Evolutionary conservation across 1,284 basidiomycete genomes (phyloP).

Genomic region (Fomitopsis pinicola): DNA sequence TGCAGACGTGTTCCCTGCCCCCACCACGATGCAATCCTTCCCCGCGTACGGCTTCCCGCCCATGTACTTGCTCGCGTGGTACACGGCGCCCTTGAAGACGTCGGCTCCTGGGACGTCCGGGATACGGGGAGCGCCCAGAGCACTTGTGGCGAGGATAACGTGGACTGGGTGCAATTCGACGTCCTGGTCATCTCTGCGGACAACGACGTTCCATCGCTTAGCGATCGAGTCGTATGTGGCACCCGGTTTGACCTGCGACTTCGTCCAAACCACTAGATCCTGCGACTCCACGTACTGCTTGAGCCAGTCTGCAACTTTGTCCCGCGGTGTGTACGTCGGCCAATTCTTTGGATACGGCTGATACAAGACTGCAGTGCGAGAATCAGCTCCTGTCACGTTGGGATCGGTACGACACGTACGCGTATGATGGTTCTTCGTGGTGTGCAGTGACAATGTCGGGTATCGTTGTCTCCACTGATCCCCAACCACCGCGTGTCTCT

Average conservation of each 20-base stretch:
- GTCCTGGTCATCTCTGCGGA: slow-evolving; percentile 35
- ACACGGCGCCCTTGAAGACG: slow-evolving; percentile 35
- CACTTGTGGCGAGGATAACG: slow-evolving; percentile 57
- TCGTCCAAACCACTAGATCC: slow-evolving; percentile 64
- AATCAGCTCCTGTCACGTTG: neutral
- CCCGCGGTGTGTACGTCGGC: slow-evolving; percentile 24
- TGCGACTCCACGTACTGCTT: slow-evolving; percentile 58
- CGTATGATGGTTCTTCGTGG: slow-evolving; percentile 31
- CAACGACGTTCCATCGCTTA: slow-evolving; percentile 46
- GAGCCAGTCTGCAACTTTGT: slow-evolving; percentile 57
- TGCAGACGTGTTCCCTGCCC: slow-evolving; percentile 43
- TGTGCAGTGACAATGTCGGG: slow-evolving; percentile 46
- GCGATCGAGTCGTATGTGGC: slow-evolving; percentile 34
- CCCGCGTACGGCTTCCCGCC: slow-evolving; percentile 36
- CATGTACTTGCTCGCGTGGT: slow-evolving; percentile 39
- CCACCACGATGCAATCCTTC: slow-evolving; percentile 48
- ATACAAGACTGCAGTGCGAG: slow-evolving; percentile 31
- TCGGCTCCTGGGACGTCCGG: slow-evolving; percentile 37
- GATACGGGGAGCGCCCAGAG: slow-evolving; percentile 41
- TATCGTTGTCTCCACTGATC: slow-evolving; percentile 55
- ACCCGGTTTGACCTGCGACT: slow-evolving; percentile 34
- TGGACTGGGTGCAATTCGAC: slow-evolving; percentile 48
- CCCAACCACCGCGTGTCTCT: slow-evolving; percentile 42
- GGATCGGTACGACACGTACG: slow-evolving; percentile 21
- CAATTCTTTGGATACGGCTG: slow-evolving; percentile 27